Percentiles rank a stretch among this genome's conserved stretches.
These are phyloP conservation scores for Tolypocladium album DNA, from an alignment of 2,329 filamentous ascomycete species.

Conservation along the genomic window DNA sequence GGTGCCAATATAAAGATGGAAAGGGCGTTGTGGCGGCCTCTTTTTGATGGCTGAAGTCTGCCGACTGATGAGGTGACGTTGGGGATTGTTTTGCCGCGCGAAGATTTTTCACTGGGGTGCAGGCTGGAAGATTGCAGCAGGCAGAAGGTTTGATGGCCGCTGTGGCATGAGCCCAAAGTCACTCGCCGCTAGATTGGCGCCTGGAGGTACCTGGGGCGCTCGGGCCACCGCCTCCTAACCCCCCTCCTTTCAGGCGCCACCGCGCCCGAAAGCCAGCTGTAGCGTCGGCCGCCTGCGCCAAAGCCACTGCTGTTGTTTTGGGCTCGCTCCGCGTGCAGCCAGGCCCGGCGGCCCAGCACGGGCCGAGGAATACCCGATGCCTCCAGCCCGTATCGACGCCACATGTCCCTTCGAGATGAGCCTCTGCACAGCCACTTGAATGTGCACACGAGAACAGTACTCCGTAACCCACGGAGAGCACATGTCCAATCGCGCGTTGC, in stretches of 20 bases:
- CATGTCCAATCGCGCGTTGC: neutral
- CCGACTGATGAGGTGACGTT: constrained; percentile 44
- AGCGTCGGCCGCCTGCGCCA: neutral
- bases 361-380: neutral
- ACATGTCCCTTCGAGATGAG: neutral
- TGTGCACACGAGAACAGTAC: neutral
- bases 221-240: constrained; percentile 21
- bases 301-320: neutral
- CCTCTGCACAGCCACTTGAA: neutral
- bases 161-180: constrained; percentile 6
- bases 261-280: constrained; percentile 2
- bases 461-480: no score
- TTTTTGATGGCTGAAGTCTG: constrained; percentile 43
- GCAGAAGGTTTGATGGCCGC: constrained; percentile 3
- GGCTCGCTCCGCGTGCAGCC: neutral
- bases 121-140: constrained; percentile 13
- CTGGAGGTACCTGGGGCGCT: constrained; percentile 17
- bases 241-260: constrained; percentile 8
- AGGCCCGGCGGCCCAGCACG: neutral
- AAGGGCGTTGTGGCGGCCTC: constrained; percentile 34
- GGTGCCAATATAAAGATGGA: constrained; percentile 39
- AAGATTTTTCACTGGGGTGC: constrained; percentile 40
- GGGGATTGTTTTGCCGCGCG: constrained; percentile 41
- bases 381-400: neutral
- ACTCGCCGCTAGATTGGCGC: constrained; percentile 5